Evolutionary conservation across 2,329 filamentous ascomycete species (phyloP).

Genomic region (Pseudogymnoascus sp.): DNA sequence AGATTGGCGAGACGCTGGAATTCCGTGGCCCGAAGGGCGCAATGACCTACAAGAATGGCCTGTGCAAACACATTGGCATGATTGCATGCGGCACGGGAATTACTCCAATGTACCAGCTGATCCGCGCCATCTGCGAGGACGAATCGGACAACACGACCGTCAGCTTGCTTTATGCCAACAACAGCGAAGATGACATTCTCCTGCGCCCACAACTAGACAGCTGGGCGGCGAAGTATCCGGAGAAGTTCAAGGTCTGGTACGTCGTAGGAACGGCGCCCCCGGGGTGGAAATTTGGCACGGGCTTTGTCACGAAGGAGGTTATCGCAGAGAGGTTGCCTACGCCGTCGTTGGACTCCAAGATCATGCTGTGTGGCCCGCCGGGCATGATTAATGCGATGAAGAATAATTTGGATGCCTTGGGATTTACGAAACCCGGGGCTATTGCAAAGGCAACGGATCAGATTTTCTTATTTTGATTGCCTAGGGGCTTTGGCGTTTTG

Average conservation of each 20-base stretch:
- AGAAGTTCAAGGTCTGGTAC: conserved; percentile 49
- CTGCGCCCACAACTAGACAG: conserved; percentile 47
- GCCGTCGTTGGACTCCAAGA: conserved; percentile 39
- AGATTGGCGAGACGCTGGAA: conserved; percentile 40
- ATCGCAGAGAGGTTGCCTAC: conserved; percentile 42
- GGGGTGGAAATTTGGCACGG: conserved; percentile 40
- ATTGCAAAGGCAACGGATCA: conserved; percentile 46
- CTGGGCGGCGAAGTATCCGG: conserved; percentile 42
- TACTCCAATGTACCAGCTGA: conserved; percentile 53
- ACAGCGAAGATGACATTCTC: conserved; percentile 51
- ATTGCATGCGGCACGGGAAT: conserved; percentile 46
- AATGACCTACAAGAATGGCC: conserved; percentile 41
- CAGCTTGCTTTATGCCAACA: conserved; percentile 51
- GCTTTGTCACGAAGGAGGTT: conserved; percentile 44
- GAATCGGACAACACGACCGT: conserved; percentile 48
- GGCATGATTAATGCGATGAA: conserved; percentile 52
- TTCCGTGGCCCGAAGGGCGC: conserved; percentile 50
- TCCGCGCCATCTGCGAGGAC: conserved; percentile 55
- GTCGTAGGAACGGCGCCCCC: conserved; percentile 41
- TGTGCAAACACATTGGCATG: conserved; percentile 44
- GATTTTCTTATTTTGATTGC: conserved; percentile 43
- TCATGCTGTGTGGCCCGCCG: conserved; percentile 54
- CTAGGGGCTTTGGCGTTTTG: neutral
- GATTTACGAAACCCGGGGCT: conserved; percentile 42
- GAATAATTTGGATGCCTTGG: conserved; percentile 39